A percentile compares a stretch with the other conserved stretches of the same genome.
These are phyloP conservation scores for Purshia tridentata DNA, from an alignment of 306 rosid species.

Conservation along the genomic window DNA sequence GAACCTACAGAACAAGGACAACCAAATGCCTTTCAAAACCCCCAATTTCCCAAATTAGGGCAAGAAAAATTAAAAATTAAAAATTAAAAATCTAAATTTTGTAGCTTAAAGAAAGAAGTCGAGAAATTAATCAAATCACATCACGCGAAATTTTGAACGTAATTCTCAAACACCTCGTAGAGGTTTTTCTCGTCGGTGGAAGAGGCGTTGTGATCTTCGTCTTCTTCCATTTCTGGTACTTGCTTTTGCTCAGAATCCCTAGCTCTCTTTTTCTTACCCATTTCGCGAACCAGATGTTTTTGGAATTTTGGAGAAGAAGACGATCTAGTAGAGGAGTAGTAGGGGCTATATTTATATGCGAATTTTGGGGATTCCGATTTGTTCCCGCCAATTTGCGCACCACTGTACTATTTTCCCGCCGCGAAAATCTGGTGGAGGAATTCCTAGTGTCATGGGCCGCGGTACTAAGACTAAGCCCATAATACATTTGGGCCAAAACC, in stretches of 20 bases:
- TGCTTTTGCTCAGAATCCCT: constrained; percentile 58
- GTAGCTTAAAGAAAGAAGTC: not conserved
- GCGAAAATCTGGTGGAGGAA: not conserved
- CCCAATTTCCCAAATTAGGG: constrained; percentile 17
- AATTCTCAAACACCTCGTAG: constrained; percentile 48
- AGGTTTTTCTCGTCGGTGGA: constrained; percentile 39
- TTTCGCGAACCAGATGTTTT: constrained; percentile 6
- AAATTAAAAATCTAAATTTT: not conserved
- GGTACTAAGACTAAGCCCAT: no score
- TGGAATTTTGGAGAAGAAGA: not conserved
- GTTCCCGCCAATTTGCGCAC: constrained; percentile 28
- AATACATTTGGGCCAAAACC: not conserved
- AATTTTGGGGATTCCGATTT: constrained; percentile 1
- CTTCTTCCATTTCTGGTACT: constrained; percentile 31
- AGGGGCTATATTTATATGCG: not conserved
- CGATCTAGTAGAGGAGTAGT: no score
- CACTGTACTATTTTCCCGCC: constrained; percentile 17
- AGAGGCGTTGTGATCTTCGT: constrained; percentile 20
- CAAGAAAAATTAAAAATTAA: not conserved
- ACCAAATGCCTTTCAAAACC: not conserved
- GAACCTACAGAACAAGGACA: constrained; percentile 39
- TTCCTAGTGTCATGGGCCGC: no score
- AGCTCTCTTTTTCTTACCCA: constrained; percentile 62
- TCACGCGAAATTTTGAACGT: not conserved
- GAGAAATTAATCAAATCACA: not conserved